Evolutionary conservation across 345 rosid species (phyloP), one percentile per base, ranked within the genome.

Genomic region (Barbarea vulgaris): DNA sequence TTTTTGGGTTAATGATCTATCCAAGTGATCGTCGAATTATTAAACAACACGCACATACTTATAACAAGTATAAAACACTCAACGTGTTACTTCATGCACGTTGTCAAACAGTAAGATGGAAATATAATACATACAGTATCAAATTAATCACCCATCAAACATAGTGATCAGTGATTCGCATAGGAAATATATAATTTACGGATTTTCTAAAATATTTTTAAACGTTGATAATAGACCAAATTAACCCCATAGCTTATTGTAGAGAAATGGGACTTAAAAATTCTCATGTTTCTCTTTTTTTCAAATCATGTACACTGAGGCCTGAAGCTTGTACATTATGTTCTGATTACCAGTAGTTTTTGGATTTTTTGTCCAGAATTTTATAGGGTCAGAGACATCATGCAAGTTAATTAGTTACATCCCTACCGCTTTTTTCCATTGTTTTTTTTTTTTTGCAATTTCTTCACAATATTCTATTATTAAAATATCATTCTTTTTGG

Each of bases 41-140:
- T 28, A 31, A 41, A 9, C 30, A 73, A 33, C 64, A 46, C 30
- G 30, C 30, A 28, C 59, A 36, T 57, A 30, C 31, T 44, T 31
- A 63, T 53, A 41, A 37, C 54, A 63, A 72, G 76, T 51, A 72
- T 69, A 28, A 63, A 72, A 52, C 48, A 70, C 76, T 62, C 64
- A 44, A 56, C 76, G 80, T 77, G 75, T 34, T 70, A 62, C 65
- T 69, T 69, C 75, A 54, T 76, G 76, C 80, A 77, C 80, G 76
- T 64, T 64, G 55, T 64, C 61, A 37, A 70, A 64, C 53, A 54
- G 67, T 37, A 54, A 3, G 65, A 19, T 58, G 3, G 10, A 58
- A 18, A 36, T 12, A 17, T 0, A 8, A 24, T 14, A 24, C 10
- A 15, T 7, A 14, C 8, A 59, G 24, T 33, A 42, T 7, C 0